These are phyloP conservation scores for Coniferiporia weirii DNA, from an alignment of 1,284 basidiomycete species.

Conservation along the genomic window DNA sequence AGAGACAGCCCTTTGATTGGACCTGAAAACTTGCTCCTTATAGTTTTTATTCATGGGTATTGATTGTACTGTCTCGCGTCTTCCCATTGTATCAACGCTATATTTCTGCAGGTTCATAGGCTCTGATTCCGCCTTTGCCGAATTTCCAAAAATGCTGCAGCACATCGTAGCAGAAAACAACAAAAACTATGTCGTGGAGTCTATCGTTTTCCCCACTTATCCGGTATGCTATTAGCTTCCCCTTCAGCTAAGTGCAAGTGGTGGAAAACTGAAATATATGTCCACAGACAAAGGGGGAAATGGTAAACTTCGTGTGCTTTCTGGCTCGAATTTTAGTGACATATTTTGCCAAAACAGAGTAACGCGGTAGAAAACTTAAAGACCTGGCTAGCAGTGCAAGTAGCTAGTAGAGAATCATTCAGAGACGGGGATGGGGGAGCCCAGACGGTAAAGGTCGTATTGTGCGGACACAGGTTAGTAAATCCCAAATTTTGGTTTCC, in stretches of 20 bases:
- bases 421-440: conserved; percentile 63
- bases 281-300: conserved; percentile 73
- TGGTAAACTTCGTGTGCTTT: conserved; percentile 47
- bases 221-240: conserved; percentile 46
- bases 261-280: conserved; percentile 13
- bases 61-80: conserved; percentile 23
- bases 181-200: conserved; percentile 55
- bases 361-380: conserved; percentile 79
- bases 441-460: conserved; percentile 74
- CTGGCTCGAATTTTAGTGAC: not conserved
- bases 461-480: conserved; percentile 85
- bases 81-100: not conserved
- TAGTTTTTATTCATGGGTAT: conserved; percentile 50
- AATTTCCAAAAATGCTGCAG: conserved; percentile 71
- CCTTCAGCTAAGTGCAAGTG: conserved; percentile 18
- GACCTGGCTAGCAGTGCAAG: conserved; percentile 82
- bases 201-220: conserved; percentile 83
- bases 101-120: conserved; percentile 56
- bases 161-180: conserved; percentile 68
- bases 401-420: conserved; percentile 74
- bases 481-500: not conserved
- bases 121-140: conserved; percentile 69
- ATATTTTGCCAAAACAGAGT: conserved; percentile 40
- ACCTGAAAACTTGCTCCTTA: conserved; percentile 41
- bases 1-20: not conserved